phyloP scores from a whole-genome alignment of 345 rosid genomes.

The Mangifera indica region DNA sequence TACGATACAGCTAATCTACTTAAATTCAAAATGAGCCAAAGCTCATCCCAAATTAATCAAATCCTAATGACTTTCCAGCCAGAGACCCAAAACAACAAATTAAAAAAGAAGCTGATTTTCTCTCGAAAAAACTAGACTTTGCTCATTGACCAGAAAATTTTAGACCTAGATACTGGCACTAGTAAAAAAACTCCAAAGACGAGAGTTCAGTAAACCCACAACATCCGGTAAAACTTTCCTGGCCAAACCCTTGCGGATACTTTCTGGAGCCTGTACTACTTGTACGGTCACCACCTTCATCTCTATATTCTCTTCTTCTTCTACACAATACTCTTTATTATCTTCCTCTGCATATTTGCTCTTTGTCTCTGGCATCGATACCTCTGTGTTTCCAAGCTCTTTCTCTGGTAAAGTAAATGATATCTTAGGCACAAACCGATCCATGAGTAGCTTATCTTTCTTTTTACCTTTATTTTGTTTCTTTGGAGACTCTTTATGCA shows the following conservation, averaged over 20 bases:
- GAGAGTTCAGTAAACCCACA: conserved; percentile 31
- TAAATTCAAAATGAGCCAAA: no score
- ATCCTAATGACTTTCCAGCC: not conserved
- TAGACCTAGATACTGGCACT: conserved; percentile 17
- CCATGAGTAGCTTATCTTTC: conserved; percentile 5
- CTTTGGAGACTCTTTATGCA: conserved; percentile 1
- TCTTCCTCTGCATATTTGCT: not conserved
- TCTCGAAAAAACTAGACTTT: conserved; percentile 4
- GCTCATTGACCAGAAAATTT: not conserved
- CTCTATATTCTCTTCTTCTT: conserved; percentile 1
- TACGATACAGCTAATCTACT: no score
- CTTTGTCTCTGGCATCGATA: not conserved
- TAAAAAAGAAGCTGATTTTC: not conserved
- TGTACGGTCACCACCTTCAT: conserved; percentile 22
- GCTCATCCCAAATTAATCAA: no score
- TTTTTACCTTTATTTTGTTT: conserved; percentile 7
- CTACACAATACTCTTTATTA: not conserved
- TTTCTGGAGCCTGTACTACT: not conserved
- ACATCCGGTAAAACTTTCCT: conserved; percentile 34
- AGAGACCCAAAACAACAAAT: not conserved
- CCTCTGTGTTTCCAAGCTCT: not conserved
- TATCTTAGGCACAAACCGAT: not conserved
- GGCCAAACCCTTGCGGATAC: conserved; percentile 29
- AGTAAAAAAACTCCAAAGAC: conserved; percentile 38
- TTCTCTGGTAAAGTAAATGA: not conserved